Percentiles rank a stretch among this genome's conserved stretches.
Evolutionary conservation across 805 yeast species (phyloP).

Genomic region (Candida orba): DNA sequence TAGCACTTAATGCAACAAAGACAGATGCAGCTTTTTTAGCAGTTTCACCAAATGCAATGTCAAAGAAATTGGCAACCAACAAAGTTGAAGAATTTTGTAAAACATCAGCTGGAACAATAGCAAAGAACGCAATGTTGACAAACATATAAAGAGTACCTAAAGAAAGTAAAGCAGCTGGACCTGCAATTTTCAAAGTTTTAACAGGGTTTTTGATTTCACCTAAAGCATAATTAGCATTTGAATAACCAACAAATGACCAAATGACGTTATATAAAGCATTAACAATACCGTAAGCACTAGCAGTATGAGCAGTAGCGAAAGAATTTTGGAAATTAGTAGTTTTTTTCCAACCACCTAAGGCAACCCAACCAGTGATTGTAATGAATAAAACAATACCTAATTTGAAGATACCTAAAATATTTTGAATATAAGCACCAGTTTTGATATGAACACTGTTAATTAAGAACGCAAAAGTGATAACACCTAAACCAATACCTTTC

Average conservation of each 20-base stretch:
- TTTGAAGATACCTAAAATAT: constrained; percentile 63
- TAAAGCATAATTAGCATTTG: constrained; percentile 76
- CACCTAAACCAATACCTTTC: constrained; percentile 70
- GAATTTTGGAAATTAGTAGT: constrained; percentile 57
- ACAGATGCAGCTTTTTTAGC: constrained; percentile 73
- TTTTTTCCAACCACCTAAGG: constrained; percentile 62
- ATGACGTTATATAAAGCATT: constrained; percentile 75
- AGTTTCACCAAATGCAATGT: constrained; percentile 56
- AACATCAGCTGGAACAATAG: constrained; percentile 67
- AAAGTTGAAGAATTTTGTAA: constrained; percentile 56
- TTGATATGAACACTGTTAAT: constrained; percentile 56
- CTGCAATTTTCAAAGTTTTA: constrained; percentile 61
- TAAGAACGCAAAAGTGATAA: constrained; percentile 62
- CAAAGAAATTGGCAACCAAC: constrained; percentile 71
- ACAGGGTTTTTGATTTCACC: constrained; percentile 75
- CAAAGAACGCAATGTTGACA: constrained; percentile 73
- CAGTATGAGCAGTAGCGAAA: constrained; percentile 44
- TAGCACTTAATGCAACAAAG: constrained; percentile 73
- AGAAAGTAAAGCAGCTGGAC: constrained; percentile 60
- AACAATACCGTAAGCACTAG: constrained; percentile 62
- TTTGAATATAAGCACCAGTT: constrained; percentile 60
- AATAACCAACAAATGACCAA: constrained; percentile 80
- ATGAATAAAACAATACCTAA: constrained; percentile 64
- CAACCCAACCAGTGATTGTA: constrained; percentile 76
- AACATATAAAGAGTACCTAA: constrained; percentile 65